Percentiles rank a stretch among this genome's conserved stretches.
Evolutionary conservation across 2,329 filamentous ascomycete species (phyloP).

Genomic region (Penicillium frequentans): DNA sequence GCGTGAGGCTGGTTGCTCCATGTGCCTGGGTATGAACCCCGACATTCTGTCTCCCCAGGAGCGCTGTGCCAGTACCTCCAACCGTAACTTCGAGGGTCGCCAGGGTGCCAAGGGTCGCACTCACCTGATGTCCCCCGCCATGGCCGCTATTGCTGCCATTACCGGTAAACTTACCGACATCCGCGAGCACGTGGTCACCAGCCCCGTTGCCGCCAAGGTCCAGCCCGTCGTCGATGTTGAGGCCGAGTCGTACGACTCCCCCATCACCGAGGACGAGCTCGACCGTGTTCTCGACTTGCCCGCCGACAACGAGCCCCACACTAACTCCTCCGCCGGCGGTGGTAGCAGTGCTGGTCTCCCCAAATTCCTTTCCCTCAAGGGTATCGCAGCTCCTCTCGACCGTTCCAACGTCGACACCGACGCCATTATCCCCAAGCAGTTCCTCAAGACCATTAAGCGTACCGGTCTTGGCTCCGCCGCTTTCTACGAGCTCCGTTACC

Average conservation of each 20-base stretch:
- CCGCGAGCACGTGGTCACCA: slow-evolving; percentile 65
- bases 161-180: slow-evolving; percentile 91
- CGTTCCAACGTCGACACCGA: slow-evolving; percentile 96
- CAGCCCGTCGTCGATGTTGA: slow-evolving; percentile 62
- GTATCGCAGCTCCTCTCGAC: slow-evolving; percentile 83
- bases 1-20: slow-evolving; percentile 97
- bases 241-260: slow-evolving; percentile 57
- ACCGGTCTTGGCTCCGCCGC: slow-evolving; percentile 86
- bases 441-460: slow-evolving; percentile 98
- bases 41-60: slow-evolving; percentile 92
- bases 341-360: slow-evolving; percentile 66
- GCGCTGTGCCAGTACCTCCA: slow-evolving; percentile 91
- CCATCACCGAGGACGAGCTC: slow-evolving; percentile 62
- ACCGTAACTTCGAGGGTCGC: slow-evolving; percentile 95
- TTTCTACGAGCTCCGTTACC: slow-evolving; percentile 82
- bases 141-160: slow-evolving; percentile 89
- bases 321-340: slow-evolving; percentile 55
- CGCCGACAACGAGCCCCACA: slow-evolving; percentile 64
- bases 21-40: slow-evolving; percentile 99
- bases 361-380: slow-evolving; percentile 80
- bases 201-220: slow-evolving; percentile 47
- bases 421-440: slow-evolving; percentile 98
- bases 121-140: slow-evolving; percentile 94
- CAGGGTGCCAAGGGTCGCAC: slow-evolving; percentile 90
- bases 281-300: slow-evolving; percentile 63